These are phyloP conservation scores for Papilionanthe hybrid DNA, from an alignment of 116 monocot genomes.

Conservation along the genomic window DNA sequence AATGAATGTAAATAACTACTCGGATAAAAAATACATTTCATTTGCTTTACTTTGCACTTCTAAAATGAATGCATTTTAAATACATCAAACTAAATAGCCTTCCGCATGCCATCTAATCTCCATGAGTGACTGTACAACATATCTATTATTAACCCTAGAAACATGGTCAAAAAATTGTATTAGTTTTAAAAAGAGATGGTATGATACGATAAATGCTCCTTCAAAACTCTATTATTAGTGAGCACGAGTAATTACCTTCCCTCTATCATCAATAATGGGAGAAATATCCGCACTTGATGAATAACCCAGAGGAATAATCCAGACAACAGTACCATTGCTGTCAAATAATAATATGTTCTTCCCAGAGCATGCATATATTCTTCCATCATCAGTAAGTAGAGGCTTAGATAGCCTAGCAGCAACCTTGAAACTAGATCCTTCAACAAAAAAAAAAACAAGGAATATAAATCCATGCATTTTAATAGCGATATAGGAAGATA, in stretches of 20 bases:
- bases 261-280: conserved; percentile 58
- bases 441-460: conserved; percentile 11
- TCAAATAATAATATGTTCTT: conserved; percentile 55
- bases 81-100: neutral
- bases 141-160: neutral
- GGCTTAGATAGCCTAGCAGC: conserved; percentile 28
- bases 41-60: neutral
- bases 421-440: neutral
- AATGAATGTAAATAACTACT: neutral
- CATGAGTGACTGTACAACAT: neutral
- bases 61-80: neutral
- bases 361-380: conserved; percentile 54
- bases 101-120: neutral
- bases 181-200: neutral
- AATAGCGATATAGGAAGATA: neutral
- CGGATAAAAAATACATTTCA: neutral
- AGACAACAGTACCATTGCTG: conserved; percentile 47
- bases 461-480: neutral
- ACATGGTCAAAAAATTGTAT: neutral
- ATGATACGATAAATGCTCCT: neutral
- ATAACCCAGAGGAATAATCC: conserved; percentile 60
- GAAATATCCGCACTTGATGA: conserved; percentile 42
- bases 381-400: conserved; percentile 54
- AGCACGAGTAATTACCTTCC: conserved; percentile 26
- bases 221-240: neutral